These are phyloP conservation scores for Silene vulgaris DNA, from an alignment of 179 eudicot species.

Conservation along the genomic window DNA sequence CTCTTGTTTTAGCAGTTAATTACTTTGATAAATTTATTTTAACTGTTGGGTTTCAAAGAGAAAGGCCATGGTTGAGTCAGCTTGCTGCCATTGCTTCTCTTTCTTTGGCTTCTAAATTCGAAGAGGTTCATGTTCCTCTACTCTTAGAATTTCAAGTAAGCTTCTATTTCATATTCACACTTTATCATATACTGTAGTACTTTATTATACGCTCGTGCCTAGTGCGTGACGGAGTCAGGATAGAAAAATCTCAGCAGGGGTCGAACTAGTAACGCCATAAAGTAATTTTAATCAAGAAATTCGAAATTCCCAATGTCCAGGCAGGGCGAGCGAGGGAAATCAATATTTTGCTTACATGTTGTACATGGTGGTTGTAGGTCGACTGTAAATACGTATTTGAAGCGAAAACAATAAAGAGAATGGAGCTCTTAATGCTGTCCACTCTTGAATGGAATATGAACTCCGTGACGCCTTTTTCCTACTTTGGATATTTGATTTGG, in stretches of 20 bases:
- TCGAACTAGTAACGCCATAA: no score
- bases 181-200: no score
- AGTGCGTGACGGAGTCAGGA: no score
- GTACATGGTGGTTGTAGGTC: constrained; percentile 29
- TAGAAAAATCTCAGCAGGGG: no score
- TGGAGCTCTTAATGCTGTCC: constrained; percentile 75
- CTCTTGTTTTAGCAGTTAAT: constrained; percentile 49
- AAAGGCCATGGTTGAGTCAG: constrained; percentile 68
- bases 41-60: constrained; percentile 39
- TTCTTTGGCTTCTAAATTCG: constrained; percentile 72
- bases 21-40: constrained; percentile 55
- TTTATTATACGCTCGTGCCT: no score
- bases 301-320: neutral
- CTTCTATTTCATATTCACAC: neutral
- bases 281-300: no score
- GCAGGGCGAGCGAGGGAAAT: no score
- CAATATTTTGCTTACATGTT: neutral
- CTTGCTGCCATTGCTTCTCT: constrained; percentile 67
- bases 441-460: constrained; percentile 70
- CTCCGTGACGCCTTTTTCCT: constrained; percentile 64
- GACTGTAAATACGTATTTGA: constrained; percentile 51
- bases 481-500: constrained; percentile 33
- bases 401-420: constrained; percentile 60
- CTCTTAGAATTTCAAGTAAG: constrained; percentile 33
- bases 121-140: constrained; percentile 58